Evolutionary conservation across 176 grass and related monocot genomes (phyloP).

Genomic region (Pharus latifolius): DNA sequence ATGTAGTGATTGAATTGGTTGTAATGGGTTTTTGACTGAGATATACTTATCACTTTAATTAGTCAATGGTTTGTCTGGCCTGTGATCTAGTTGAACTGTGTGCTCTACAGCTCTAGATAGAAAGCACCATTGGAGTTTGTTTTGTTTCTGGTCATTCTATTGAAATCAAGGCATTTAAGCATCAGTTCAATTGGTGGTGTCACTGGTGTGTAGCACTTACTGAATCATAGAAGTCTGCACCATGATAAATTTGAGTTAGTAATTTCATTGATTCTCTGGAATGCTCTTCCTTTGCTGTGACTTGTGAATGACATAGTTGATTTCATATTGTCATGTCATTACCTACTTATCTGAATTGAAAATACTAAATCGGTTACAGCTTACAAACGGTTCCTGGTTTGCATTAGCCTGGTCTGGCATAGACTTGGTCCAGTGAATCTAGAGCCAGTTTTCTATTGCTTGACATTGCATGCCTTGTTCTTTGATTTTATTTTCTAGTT

Average conservation of each 20-base stretch:
- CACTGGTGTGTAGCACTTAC: neutral
- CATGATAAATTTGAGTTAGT: neutral
- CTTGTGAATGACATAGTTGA: neutral
- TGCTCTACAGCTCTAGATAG: neutral
- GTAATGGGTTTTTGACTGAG: neutral
- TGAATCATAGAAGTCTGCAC: neutral
- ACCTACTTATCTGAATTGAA: neutral
- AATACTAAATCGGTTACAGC: neutral
- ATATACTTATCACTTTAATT: neutral
- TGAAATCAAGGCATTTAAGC: too few relatives aligned
- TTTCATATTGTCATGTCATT: neutral
- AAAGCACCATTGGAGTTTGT: neutral
- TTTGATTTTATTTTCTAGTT: neutral
- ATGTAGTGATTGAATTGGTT: neutral
- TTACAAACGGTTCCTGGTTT: too few relatives aligned
- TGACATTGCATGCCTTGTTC: slow-evolving; percentile 3
- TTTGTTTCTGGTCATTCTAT: too few relatives aligned
- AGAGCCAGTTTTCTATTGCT: neutral
- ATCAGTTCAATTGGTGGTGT: too few relatives aligned
- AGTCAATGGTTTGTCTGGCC: neutral
- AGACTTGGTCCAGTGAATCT: neutral
- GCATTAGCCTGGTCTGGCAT: neutral
- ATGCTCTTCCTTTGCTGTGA: neutral
- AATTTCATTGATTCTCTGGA: neutral
- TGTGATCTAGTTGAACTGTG: neutral